Evolutionary conservation across 2,329 filamentous ascomycete genomes (phyloP), one percentile per base, ranked within the genome.

Genomic region (Paraphoma sp.): DNA sequence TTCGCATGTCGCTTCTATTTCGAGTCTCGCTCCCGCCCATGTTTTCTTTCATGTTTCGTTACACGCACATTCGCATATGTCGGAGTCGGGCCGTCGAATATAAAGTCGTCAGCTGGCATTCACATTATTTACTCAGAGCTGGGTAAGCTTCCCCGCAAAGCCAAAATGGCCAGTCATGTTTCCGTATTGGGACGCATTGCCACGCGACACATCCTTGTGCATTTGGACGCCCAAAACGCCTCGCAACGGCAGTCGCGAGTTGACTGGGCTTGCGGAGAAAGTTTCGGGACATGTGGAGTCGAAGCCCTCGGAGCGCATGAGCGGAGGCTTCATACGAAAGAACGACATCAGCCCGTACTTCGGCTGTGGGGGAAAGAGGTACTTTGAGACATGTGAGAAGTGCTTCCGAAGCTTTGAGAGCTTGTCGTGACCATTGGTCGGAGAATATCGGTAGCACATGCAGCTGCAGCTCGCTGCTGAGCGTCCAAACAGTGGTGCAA

Each of bases 1-100:
- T 46, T 46, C 44, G 44, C 44, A 46, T 46, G 28, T 11, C 18
- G 28, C 29, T 46, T 23, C 44, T 31, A 31, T 11, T 11, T 30
- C 29, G 11, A 30, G 44, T 31, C 23, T 46, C 29, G 23, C 18
- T 16, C 23, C 44, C 18, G 43, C 28, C 2, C n/a, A n/a, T 46
- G 18, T 30, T 46, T 30, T 31, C 23, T 30, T 46, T 31, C 44
- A 46, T 17, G 44, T 46, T 46, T 46, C 29, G 44, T 46, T 46
- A 46, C 44, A 31, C 6, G 11, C 44, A 18, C 14, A 28, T n/a
- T 8, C 14, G 2, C 23, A 2, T 12, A n/a, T 14, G 23, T 11
- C 2, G 31, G 28, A 23, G 28, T 31, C 17, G n/a, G 14, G 29
- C 18, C 44, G 29, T 14, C 18, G 44, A 10, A 14, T 17, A 10